Conservation (phyloP, 768 basidiomycete species). For the Crucibulum laeve region DNA sequence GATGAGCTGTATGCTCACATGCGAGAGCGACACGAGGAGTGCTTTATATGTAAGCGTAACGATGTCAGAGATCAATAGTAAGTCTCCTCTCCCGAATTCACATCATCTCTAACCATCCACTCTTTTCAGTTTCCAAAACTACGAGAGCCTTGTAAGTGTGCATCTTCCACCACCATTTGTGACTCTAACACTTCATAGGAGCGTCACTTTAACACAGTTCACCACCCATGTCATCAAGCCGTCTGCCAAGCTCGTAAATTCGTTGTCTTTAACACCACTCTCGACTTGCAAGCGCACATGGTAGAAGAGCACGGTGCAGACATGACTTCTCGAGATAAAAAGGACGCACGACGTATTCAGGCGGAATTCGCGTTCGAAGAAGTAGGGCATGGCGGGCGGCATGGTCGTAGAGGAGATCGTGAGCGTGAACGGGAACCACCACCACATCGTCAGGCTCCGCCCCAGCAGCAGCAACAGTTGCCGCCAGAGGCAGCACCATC, state of each 20-base stretch:
- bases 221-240: slow-evolving; percentile 73
- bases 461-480: slow-evolving; percentile 9
- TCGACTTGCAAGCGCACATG: slow-evolving; percentile 91
- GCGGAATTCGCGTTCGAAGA: slow-evolving; percentile 67
- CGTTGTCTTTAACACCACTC: slow-evolving; percentile 82
- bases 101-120: neutral
- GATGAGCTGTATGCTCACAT: slow-evolving; percentile 94
- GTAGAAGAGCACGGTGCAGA: slow-evolving; percentile 78
- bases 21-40: slow-evolving; percentile 93
- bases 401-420: slow-evolving; percentile 37
- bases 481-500: slow-evolving; percentile 4
- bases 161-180: neutral
- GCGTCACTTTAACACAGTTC: slow-evolving; percentile 67
- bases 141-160: slow-evolving; percentile 61
- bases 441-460: slow-evolving; percentile 21
- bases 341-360: slow-evolving; percentile 63
- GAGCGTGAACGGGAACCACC: slow-evolving; percentile 46
- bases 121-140: slow-evolving; percentile 65
- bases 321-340: slow-evolving; percentile 67
- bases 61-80: slow-evolving; percentile 84
- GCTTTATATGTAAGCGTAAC: slow-evolving; percentile 87
- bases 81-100: slow-evolving; percentile 24
- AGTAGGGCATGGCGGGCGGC: slow-evolving; percentile 28
- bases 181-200: slow-evolving; percentile 39
- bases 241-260: slow-evolving; percentile 85